These are phyloP conservation scores for Epichloe elymi DNA, from an alignment of 2,329 filamentous ascomycete species.

Conservation along the genomic window DNA sequence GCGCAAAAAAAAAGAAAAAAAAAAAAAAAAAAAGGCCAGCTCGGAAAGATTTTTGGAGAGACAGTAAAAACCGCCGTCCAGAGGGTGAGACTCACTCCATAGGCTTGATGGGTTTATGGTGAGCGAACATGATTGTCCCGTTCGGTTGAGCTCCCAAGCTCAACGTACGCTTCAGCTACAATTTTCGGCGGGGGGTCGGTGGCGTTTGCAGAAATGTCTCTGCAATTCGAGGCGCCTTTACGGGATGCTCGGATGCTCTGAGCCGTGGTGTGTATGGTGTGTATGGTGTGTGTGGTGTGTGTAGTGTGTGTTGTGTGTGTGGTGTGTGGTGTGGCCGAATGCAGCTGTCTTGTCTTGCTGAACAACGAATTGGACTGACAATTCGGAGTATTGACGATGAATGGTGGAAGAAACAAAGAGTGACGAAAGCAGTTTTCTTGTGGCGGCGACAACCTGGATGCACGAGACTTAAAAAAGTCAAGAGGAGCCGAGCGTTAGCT, in stretches of 20 bases:
- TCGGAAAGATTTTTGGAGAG: neutral
- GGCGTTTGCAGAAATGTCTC: neutral
- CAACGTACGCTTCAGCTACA: conserved; percentile 1
- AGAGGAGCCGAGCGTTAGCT: neutral
- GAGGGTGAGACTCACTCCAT: conserved; percentile 21
- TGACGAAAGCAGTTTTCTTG: no score
- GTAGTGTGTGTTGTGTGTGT: neutral
- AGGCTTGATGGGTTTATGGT: conserved; percentile 24
- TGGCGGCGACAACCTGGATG: no score
- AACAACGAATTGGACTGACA: neutral
- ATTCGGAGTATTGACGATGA: neutral
- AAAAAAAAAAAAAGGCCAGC: neutral
- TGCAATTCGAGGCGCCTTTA: neutral
- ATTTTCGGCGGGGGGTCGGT: neutral
- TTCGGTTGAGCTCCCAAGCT: conserved; percentile 3
- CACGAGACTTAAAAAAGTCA: no score
- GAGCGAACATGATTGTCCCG: conserved; percentile 18
- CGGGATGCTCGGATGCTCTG: neutral
- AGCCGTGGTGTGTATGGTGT: no score
- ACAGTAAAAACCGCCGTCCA: neutral
- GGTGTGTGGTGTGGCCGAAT: neutral
- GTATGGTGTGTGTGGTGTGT: neutral
- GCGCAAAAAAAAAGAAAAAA: neutral
- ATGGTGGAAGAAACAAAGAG: neutral
- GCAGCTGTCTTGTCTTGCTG: neutral